Percentiles rank a stretch among this genome's conserved stretches.
These are phyloP conservation scores for Nigrospora osmanthi DNA, from an alignment of 2,329 filamentous ascomycete species.

Conservation along the genomic window DNA sequence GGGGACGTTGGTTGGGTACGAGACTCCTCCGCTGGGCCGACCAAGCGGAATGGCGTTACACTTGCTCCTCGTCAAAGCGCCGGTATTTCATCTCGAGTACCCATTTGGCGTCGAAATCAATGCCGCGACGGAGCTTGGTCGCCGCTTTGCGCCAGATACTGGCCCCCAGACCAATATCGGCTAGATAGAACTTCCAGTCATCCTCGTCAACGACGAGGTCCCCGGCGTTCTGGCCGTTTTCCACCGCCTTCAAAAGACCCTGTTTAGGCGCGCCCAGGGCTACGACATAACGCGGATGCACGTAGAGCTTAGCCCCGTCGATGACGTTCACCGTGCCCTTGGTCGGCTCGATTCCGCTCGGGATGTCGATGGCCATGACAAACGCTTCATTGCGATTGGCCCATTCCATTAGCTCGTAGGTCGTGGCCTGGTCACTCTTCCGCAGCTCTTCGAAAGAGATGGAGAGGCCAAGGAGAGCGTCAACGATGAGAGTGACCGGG, in stretches of 20 bases:
- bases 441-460: constrained; percentile 84
- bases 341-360: constrained; percentile 77
- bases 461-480: constrained; percentile 80
- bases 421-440: constrained; percentile 72
- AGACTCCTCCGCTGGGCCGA: too few relatives aligned
- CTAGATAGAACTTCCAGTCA: constrained; percentile 74
- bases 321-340: constrained; percentile 58
- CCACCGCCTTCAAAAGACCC: constrained; percentile 72
- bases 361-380: constrained; percentile 82
- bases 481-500: constrained; percentile 41
- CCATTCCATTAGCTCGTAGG: constrained; percentile 89
- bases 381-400: constrained; percentile 80
- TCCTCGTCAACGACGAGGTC: constrained; percentile 44
- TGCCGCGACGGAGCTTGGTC: constrained; percentile 70
- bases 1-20: too few relatives aligned
- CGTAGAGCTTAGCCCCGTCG: constrained; percentile 72
- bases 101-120: constrained; percentile 86
- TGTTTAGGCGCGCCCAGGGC: constrained; percentile 81
- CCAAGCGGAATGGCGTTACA: neutral
- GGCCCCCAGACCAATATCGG: constrained; percentile 78
- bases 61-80: constrained; percentile 2
- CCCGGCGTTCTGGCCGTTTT: constrained; percentile 45
- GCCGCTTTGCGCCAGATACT: constrained; percentile 81
- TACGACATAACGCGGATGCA: constrained; percentile 76
- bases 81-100: constrained; percentile 61